phyloP scores from a whole-genome alignment of 2,329 filamentous ascomycete species.

The Scedosporium apiospermum region DNA sequence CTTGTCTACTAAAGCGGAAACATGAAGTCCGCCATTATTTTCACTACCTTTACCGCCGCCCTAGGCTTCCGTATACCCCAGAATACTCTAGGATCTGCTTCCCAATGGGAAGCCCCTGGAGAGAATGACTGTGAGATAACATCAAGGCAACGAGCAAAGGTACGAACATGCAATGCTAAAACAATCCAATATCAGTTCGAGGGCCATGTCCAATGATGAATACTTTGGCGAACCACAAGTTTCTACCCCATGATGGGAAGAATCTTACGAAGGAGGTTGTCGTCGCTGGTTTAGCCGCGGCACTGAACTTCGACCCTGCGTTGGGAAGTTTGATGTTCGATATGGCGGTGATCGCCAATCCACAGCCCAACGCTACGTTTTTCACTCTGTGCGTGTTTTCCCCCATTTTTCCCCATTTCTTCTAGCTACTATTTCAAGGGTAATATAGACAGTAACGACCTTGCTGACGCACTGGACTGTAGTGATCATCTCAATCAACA shows the following conservation, averaged over 20 bases:
- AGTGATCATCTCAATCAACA: slow-evolving; percentile 33
- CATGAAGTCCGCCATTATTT: not conserved
- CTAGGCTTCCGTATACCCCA: not conserved
- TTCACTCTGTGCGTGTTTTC: slow-evolving; percentile 22
- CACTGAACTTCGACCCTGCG: slow-evolving; percentile 31
- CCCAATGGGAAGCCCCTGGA: not conserved
- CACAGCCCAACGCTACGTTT: slow-evolving; percentile 31
- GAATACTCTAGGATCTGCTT: not conserved
- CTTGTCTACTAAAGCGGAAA: not conserved
- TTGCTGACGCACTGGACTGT: not conserved
- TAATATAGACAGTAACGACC: too few species aligned
- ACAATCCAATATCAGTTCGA: slow-evolving; percentile 17
- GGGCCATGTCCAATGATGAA: slow-evolving; percentile 43
- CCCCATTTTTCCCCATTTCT: too few species aligned
- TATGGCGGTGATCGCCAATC: slow-evolving; percentile 31
- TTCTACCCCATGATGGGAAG: slow-evolving; percentile 34
- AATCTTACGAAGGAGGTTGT: slow-evolving; percentile 28
- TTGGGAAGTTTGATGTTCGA: slow-evolving; percentile 31
- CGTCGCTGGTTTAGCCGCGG: slow-evolving; percentile 25
- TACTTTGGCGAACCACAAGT: slow-evolving; percentile 40
- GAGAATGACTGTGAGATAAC: not conserved
- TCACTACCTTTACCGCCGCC: not conserved
- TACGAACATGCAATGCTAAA: not conserved
- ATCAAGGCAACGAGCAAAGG: not conserved
- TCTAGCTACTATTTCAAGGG: too few species aligned